A percentile compares a stretch with the other conserved stretches of the same genome.
Evolutionary conservation across 768 basidiomycete species (phyloP).

Genomic region (Mrakia hoshinonis): DNA sequence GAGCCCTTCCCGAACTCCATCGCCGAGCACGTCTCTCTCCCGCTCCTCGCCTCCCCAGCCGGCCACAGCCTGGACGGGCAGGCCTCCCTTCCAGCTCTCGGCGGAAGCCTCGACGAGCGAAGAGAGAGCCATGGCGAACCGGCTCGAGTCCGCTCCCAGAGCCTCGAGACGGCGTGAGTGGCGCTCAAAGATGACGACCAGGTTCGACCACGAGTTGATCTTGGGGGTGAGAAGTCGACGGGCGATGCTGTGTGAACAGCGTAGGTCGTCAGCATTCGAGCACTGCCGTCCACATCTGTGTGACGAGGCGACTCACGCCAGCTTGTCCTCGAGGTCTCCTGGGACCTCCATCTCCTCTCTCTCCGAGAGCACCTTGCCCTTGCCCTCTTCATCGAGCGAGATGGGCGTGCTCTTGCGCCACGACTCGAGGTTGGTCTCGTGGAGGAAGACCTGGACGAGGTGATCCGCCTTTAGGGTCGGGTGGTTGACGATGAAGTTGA

Average conservation of each 20-base stretch:
- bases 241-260: constrained; percentile 50
- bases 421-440: constrained; percentile 70
- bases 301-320: constrained; percentile 49
- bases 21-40: constrained; percentile 62
- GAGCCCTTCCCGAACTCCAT: constrained; percentile 66
- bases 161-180: constrained; percentile 83
- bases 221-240: constrained; percentile 64
- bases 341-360: constrained; percentile 85
- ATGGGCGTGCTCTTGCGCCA: constrained; percentile 74
- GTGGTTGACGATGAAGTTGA: constrained; percentile 82
- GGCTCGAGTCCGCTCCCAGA: constrained; percentile 76
- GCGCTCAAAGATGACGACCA: constrained; percentile 77
- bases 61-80: constrained; percentile 2
- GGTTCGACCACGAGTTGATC: constrained; percentile 85
- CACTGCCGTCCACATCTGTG: no score
- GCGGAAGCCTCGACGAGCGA: constrained; percentile 66
- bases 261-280: background rate
- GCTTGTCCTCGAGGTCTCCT: constrained; percentile 81
- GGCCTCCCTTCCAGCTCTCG: constrained; percentile 37
- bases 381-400: constrained; percentile 79
- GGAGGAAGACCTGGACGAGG: constrained; percentile 67
- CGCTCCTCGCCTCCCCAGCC: constrained; percentile 40
- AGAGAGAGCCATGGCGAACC: constrained; percentile 71
- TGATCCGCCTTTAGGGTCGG: constrained; percentile 84
- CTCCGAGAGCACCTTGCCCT: constrained; percentile 39